Conservation (phyloP, 257 asterid species). For the Avicennia marina region DNA sequence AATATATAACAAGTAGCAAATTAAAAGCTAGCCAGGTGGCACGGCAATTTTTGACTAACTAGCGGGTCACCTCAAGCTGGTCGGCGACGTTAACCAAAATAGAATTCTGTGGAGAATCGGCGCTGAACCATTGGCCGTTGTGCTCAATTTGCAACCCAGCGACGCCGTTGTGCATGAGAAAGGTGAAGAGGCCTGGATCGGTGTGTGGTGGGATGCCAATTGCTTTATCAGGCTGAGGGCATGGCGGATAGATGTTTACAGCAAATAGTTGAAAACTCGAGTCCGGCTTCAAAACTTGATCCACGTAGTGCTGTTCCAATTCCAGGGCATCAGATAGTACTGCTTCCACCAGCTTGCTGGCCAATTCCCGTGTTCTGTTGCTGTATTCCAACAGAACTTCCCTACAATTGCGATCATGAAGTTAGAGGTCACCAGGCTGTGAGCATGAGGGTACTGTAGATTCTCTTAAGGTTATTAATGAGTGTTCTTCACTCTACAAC, state of each 20-base stretch:
- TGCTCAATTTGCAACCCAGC: conserved; percentile 25
- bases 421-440: no score
- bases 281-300: conserved; percentile 13
- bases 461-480: no score
- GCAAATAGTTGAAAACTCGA: conserved; percentile 17
- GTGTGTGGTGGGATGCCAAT: conserved; percentile 32
- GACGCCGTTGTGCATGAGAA: conserved; percentile 15
- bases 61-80: conserved; percentile 20
- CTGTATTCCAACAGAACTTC: conserved; percentile 23
- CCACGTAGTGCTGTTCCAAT: conserved; percentile 15
- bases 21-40: not conserved
- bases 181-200: conserved; percentile 26
- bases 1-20: not conserved
- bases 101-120: conserved; percentile 19
- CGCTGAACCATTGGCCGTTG: conserved; percentile 21
- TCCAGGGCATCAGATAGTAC: conserved; percentile 18
- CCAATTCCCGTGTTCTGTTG: conserved; percentile 12
- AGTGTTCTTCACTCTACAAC: no score
- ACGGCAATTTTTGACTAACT: no score
- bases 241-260: conserved; percentile 25
- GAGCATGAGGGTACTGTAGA: no score
- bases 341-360: conserved; percentile 16
- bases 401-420: not conserved
- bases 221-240: conserved; percentile 28
- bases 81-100: conserved; percentile 26